Percentiles rank a stretch among this genome's conserved stretches.
Evolutionary conservation across 192 early-diverging fungal genomes (phyloP).

Genomic region (Backusella tuberculispora): DNA sequence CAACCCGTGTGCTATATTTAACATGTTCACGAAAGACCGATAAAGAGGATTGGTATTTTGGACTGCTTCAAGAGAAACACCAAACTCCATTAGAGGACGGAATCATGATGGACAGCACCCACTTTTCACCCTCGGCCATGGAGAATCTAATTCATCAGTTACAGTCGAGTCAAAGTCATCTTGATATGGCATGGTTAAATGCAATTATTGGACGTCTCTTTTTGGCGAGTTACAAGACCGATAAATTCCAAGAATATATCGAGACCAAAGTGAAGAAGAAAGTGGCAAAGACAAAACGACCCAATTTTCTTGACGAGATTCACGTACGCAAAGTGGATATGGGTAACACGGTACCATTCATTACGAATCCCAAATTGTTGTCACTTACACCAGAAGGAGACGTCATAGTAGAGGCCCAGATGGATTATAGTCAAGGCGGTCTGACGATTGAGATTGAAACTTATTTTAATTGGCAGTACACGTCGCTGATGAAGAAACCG

Average conservation of each 20-base stretch:
- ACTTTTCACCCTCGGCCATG: constrained; percentile 46
- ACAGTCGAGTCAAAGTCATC: constrained; percentile 55
- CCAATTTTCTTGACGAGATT: constrained; percentile 82
- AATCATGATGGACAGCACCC: constrained; percentile 39
- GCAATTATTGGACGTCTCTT: constrained; percentile 83
- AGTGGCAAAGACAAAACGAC: constrained; percentile 65
- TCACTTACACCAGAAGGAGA: constrained; percentile 70
- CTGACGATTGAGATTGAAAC: constrained; percentile 80
- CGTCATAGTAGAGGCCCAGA: constrained; percentile 73
- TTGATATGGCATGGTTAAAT: constrained; percentile 76
- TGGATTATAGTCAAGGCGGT: constrained; percentile 79
- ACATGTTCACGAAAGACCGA: constrained; percentile 66
- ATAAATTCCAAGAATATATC: constrained; percentile 60
- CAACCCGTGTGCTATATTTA: constrained; percentile 61
- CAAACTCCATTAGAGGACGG: constrained; percentile 52
- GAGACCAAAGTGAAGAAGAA: constrained; percentile 70
- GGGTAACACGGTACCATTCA: constrained; percentile 77
- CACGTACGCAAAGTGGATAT: constrained; percentile 76
- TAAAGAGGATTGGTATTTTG: constrained; percentile 94
- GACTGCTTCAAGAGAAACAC: constrained; percentile 67
- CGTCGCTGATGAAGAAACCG: constrained; percentile 47
- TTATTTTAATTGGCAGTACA: constrained; percentile 38
- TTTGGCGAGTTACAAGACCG: constrained; percentile 69
- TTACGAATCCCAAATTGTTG: constrained; percentile 77
- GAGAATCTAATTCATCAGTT: constrained; percentile 49